Conservation (phyloP, 108 stramenopile species). For the Fragilariopsis cylindrus region DNA sequence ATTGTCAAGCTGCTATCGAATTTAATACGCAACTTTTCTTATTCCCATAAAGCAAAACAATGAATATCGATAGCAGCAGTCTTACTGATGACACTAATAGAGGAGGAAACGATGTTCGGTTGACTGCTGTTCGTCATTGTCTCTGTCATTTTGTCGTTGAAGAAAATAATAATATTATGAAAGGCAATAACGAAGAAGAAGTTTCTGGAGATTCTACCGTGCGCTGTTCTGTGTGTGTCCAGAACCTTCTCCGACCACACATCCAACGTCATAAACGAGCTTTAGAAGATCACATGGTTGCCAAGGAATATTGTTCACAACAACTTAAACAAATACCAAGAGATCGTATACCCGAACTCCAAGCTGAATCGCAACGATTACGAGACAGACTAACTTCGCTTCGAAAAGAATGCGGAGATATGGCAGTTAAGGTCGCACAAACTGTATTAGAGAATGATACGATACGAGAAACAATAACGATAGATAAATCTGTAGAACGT, state of each 20-base stretch:
- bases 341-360: conserved; percentile 24
- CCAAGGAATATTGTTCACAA: conserved; percentile 35
- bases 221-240: conserved; percentile 33
- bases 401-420: conserved; percentile 31
- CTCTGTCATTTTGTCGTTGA: conserved; percentile 21
- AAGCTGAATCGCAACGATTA: conserved; percentile 29
- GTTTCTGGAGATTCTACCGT: not conserved
- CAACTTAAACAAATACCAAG: conserved; percentile 1
- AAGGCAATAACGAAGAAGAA: conserved; percentile 6
- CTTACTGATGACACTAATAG: not conserved
- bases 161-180: not conserved
- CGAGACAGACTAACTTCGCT: conserved; percentile 26
- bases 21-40: too few species aligned
- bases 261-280: conserved; percentile 36
- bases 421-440: conserved; percentile 34
- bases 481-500: conserved; percentile 4
- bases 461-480: conserved; percentile 22
- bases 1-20: too few species aligned
- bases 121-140: conserved; percentile 1
- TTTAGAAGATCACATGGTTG: conserved; percentile 18
- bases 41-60: not conserved
- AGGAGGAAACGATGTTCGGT: not conserved
- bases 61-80: not conserved
- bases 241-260: conserved; percentile 23
- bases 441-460: conserved; percentile 40